These are phyloP conservation scores for Rhodotorula diobovata DNA, from an alignment of 768 basidiomycete species.

Conservation along the genomic window DNA sequence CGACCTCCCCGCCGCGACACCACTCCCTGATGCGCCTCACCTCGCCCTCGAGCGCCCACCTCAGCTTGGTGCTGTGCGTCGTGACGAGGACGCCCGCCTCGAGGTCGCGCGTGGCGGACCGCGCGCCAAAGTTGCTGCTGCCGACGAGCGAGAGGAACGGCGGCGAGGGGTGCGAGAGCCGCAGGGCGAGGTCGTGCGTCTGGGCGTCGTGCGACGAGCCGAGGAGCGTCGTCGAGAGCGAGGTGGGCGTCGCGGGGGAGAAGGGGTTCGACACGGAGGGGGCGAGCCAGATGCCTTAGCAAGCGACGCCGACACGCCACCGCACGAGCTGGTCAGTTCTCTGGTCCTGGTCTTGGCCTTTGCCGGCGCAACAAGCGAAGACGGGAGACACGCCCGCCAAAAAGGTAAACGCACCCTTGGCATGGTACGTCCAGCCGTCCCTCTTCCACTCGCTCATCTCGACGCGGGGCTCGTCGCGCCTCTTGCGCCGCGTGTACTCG, in stretches of 20 bases:
- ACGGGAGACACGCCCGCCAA: too few species aligned
- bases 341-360: neutral
- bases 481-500: neutral
- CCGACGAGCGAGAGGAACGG: conserved; percentile 43
- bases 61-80: conserved; percentile 21
- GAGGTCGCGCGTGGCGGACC: conserved; percentile 41
- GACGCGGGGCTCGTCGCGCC: conserved; percentile 48
- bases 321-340: too few species aligned
- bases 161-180: conserved; percentile 3
- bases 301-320: too few species aligned
- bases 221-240: neutral
- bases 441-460: conserved; percentile 80
- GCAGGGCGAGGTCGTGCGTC: conserved; percentile 25
- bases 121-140: conserved; percentile 42
- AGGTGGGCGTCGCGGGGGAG: conserved; percentile 13
- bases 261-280: conserved; percentile 25
- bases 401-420: conserved; percentile 67
- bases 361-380: neutral
- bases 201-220: conserved; percentile 16
- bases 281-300: conserved; percentile 43
- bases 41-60: conserved; percentile 36
- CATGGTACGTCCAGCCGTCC: conserved; percentile 94
- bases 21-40: conserved; percentile 31
- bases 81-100: conserved; percentile 40
- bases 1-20: conserved; percentile 25